phyloP scores from a whole-genome alignment of 2,329 filamentous ascomycete genomes.

The Alternaria viburni region DNA sequence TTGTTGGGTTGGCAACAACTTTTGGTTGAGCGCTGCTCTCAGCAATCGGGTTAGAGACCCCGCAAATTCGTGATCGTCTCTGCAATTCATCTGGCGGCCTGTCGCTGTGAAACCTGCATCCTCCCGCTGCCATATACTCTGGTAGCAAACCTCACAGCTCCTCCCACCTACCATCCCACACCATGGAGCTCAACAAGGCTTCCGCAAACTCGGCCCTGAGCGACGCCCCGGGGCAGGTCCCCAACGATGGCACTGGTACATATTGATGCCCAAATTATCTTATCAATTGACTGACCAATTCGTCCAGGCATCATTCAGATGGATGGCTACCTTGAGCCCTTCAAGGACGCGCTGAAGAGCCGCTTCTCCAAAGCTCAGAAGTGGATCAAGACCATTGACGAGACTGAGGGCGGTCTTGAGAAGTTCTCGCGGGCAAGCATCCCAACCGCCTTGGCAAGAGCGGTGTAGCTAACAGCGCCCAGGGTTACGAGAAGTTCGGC shows the following conservation, averaged over 20 bases:
- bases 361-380: conserved; percentile 80
- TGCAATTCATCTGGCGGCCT: neutral
- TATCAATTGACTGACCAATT: conserved; percentile 30
- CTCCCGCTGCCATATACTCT: conserved; percentile 1
- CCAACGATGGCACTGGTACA: conserved; percentile 75
- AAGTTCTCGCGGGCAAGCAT: conserved; percentile 80
- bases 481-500: conserved; percentile 88
- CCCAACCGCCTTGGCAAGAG: neutral
- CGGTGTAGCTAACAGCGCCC: conserved; percentile 23
- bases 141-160: conserved; percentile 13
- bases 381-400: conserved; percentile 85
- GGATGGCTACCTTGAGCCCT: conserved; percentile 89
- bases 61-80: conserved; percentile 35
- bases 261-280: neutral
- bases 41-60: conserved; percentile 37
- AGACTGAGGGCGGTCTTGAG: conserved; percentile 85
- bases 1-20: conserved; percentile 27
- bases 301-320: conserved; percentile 78
- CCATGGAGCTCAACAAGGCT: conserved; percentile 52
- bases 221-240: conserved; percentile 58
- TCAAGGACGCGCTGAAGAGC: conserved; percentile 75
- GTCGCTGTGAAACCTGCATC: conserved; percentile 14
- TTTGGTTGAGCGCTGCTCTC: conserved; percentile 42
- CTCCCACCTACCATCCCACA: conserved; percentile 21
- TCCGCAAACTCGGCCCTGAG: conserved; percentile 54